phyloP scores from a whole-genome alignment of 2,329 filamentous ascomycete genomes.

The Cryphonectria nitschkei region DNA sequence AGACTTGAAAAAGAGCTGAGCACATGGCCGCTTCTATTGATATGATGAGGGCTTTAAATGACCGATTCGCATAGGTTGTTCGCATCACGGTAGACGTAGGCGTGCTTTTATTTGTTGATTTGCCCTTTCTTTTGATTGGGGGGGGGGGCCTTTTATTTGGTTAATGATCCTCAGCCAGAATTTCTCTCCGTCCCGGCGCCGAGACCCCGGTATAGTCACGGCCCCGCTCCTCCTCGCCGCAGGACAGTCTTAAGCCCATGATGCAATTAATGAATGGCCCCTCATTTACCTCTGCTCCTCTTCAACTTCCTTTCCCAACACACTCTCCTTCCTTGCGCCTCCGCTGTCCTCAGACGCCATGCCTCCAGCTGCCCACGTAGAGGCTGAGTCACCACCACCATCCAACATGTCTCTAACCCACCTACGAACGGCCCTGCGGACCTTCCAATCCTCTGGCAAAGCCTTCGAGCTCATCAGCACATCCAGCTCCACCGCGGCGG shows the following conservation, averaged over 20 bases:
- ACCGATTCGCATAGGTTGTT: background rate
- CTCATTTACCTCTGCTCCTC: background rate
- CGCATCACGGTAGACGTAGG: no score
- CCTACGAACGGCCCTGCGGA: slow-evolving; percentile 19
- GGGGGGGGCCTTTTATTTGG: no score
- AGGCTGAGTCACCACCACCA: background rate
- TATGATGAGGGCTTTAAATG: no score
- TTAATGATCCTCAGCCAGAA: background rate
- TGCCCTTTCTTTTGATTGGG: no score
- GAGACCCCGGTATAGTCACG: background rate
- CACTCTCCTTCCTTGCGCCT: background rate
- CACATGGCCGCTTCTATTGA: no score
- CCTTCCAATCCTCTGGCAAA: slow-evolving; percentile 24
- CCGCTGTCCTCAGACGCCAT: background rate
- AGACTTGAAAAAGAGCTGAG: background rate
- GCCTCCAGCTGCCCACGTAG: slow-evolving; percentile 5
- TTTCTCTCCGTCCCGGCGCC: background rate
- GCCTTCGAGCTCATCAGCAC: slow-evolving; percentile 22
- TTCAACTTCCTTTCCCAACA: background rate
- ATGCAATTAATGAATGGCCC: background rate
- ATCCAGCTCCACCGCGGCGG: slow-evolving; percentile 22
- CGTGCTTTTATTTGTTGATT: background rate
- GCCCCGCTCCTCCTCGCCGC: background rate
- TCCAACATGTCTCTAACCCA: slow-evolving; percentile 20
- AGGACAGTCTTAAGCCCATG: background rate